Conservation (phyloP, 257 asterid genomes). For the Plantago elongata region DNA sequence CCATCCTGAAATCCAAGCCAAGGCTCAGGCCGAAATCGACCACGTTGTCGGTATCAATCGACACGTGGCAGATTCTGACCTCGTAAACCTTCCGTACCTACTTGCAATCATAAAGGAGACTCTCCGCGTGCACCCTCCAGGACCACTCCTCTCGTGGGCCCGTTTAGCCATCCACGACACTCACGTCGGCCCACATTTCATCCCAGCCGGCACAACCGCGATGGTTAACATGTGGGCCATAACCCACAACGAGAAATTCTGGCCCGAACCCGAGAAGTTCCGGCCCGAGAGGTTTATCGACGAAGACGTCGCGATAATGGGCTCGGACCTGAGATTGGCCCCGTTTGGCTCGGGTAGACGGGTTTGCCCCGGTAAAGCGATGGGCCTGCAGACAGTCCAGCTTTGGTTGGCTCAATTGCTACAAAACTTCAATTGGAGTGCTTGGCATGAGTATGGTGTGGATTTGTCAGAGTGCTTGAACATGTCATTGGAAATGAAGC, state of each 20-base stretch:
- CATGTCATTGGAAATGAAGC: conserved; percentile 60
- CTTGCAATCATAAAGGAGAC: conserved; percentile 75
- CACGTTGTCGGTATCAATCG: conserved; percentile 24
- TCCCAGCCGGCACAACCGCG: conserved; percentile 75
- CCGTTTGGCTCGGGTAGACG: conserved; percentile 74
- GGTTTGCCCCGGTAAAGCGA: conserved; percentile 66
- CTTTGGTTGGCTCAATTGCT: conserved; percentile 63
- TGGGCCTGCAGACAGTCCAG: conserved; percentile 60
- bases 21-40: conserved; percentile 58
- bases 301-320: conserved; percentile 48
- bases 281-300: conserved; percentile 57
- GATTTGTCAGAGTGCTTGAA: conserved; percentile 56
- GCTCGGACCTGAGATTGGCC: conserved; percentile 63
- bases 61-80: conserved; percentile 42
- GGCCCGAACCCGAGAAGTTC: conserved; percentile 53
- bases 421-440: conserved; percentile 42
- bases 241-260: conserved; percentile 45
- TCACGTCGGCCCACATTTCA: conserved; percentile 40
- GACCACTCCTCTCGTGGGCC: conserved; percentile 91
- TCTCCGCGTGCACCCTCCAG: conserved; percentile 72
- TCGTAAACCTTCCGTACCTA: conserved; percentile 51
- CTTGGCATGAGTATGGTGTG: conserved; percentile 18
- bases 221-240: conserved; percentile 96
- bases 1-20: conserved; percentile 67
- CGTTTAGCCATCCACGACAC: conserved; percentile 64